These are phyloP conservation scores for Backusella psychrophila DNA, from an alignment of 192 early-diverging fungal species.

Conservation along the genomic window DNA sequence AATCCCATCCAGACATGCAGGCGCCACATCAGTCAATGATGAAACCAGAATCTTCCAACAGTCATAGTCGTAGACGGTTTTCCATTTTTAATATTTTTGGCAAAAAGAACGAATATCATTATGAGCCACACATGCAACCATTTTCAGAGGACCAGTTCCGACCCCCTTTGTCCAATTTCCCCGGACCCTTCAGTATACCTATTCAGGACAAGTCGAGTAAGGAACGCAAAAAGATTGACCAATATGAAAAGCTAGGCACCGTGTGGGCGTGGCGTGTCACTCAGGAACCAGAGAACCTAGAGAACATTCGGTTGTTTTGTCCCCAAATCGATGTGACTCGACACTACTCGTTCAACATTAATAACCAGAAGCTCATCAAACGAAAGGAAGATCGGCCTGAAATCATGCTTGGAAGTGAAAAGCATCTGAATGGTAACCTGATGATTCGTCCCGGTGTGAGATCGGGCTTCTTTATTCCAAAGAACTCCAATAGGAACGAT, in stretches of 20 bases:
- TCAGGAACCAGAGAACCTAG: background rate
- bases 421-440: background rate
- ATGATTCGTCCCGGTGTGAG: background rate
- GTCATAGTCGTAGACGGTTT: background rate
- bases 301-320: background rate
- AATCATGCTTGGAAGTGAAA: background rate
- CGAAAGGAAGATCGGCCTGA: background rate
- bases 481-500: background rate
- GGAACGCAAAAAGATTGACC: background rate
- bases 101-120: background rate
- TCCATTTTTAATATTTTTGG: constrained; percentile 1
- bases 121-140: background rate
- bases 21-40: background rate
- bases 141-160: background rate
- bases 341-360: background rate
- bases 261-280: background rate
- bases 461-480: background rate
- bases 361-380: background rate
- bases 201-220: background rate
- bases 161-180: background rate
- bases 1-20: background rate
- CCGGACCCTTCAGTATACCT: background rate
- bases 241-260: background rate
- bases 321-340: background rate
- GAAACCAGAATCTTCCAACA: background rate